A percentile compares a stretch with the other conserved stretches of the same genome.
Evolutionary conservation across 208 protist species (phyloP).

Genomic region (Acanthamoeba healyi): DNA sequence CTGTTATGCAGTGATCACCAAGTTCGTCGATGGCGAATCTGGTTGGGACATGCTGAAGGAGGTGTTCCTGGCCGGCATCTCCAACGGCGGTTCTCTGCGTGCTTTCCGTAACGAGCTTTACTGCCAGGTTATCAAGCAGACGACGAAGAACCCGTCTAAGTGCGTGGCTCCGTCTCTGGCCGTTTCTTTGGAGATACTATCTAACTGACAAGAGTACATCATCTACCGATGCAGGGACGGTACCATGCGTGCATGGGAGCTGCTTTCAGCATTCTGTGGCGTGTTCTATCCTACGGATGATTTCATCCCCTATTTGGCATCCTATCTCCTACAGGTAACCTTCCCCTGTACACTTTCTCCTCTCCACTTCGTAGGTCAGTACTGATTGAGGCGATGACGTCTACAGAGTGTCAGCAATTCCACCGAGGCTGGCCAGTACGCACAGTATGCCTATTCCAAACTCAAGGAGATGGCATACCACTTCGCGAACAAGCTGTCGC

Average conservation of each 20-base stretch:
- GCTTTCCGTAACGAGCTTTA: conserved; percentile 43
- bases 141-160: conserved; percentile 16
- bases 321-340: background rate
- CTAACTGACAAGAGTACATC: background rate
- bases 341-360: background rate
- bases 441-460: background rate
- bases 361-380: too few relatives aligned
- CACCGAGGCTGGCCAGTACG: background rate
- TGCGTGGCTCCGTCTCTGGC: background rate
- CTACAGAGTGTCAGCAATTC: background rate
- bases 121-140: conserved; percentile 59
- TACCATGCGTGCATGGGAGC: background rate
- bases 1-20: background rate
- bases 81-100: background rate
- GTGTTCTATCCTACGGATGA: conserved; percentile 24
- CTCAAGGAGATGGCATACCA: background rate
- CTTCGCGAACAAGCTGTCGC: background rate
- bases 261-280: background rate
- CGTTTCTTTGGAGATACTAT: too few relatives aligned
- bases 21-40: conserved; percentile 10
- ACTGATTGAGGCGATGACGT: background rate
- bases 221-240: background rate
- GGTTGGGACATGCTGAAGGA: background rate
- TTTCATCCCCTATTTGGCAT: conserved; percentile 10
- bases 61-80: background rate